Evolutionary conservation across 2,329 filamentous ascomycete species (phyloP).

Genomic region (Cadophora luteo-olivacea): DNA sequence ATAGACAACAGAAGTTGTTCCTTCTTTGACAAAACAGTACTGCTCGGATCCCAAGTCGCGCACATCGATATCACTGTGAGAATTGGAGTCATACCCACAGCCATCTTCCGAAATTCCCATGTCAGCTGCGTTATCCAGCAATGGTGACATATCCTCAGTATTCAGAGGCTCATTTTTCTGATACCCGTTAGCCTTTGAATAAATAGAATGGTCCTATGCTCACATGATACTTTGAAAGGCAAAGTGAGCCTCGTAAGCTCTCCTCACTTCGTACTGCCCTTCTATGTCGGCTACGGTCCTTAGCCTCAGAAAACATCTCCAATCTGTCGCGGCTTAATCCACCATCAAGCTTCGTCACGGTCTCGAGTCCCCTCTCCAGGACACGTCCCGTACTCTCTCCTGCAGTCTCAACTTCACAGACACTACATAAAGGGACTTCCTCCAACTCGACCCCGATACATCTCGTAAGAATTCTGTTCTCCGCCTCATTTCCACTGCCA

Average conservation of each 20-base stretch:
- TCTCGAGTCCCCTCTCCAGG: constrained; percentile 51
- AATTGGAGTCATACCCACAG: constrained; percentile 24
- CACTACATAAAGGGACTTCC: constrained; percentile 56
- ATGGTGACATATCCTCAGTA: constrained; percentile 22
- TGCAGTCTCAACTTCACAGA: constrained; percentile 51
- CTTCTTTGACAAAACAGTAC: neutral
- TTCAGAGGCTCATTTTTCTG: constrained; percentile 7
- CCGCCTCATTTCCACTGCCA: constrained; percentile 22
- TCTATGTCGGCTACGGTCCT: constrained; percentile 11
- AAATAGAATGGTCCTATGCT: neutral
- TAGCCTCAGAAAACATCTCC: constrained; percentile 44
- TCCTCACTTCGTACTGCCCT: constrained; percentile 22
- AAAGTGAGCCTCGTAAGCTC: constrained; percentile 23
- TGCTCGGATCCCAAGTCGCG: neutral
- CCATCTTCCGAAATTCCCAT: constrained; percentile 34
- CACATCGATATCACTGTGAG: constrained; percentile 26
- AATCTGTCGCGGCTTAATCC: constrained; percentile 55
- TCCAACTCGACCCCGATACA: constrained; percentile 50
- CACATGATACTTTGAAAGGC: constrained; percentile 19
- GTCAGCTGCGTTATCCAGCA: constrained; percentile 34
- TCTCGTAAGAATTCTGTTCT: constrained; percentile 11
- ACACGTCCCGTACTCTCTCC: constrained; percentile 43
- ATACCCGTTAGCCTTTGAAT: neutral
- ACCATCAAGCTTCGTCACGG: constrained; percentile 53
- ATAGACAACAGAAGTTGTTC: constrained; percentile 48